Evolutionary conservation across 1,284 basidiomycete species (phyloP).

Genomic region (Moniliella sp.): DNA sequence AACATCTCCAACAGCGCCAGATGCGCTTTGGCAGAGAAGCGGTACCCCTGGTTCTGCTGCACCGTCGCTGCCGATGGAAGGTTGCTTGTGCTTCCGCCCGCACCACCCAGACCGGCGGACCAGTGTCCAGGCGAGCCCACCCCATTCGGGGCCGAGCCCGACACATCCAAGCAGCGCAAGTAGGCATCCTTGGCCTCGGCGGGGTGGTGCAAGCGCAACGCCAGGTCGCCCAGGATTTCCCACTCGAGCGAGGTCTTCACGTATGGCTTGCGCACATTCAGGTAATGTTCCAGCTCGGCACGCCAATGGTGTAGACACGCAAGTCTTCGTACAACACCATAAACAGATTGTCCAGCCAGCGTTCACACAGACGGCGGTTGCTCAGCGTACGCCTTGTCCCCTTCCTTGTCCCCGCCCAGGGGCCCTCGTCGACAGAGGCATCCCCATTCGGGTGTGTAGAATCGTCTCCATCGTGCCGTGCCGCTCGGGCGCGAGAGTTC

Average conservation of each 20-base stretch:
- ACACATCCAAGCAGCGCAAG: slow-evolving; percentile 64
- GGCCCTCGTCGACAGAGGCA: no score
- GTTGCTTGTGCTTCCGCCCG: no score
- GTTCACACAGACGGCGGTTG: slow-evolving; percentile 84
- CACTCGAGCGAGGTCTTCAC: slow-evolving; percentile 88
- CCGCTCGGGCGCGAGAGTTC: no score
- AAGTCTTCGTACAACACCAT: slow-evolving; percentile 97
- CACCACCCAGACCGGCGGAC: no score
- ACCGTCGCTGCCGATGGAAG: no score
- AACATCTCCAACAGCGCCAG: slow-evolving; percentile 78
- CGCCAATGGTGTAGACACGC: slow-evolving; percentile 99
- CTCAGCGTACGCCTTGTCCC: no score
- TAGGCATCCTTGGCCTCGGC: slow-evolving; percentile 95
- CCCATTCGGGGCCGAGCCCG: no score
- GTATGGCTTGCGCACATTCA: slow-evolving; percentile 85
- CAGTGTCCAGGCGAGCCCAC: no score
- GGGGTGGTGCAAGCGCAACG: slow-evolving; percentile 71
- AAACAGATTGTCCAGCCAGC: slow-evolving; percentile 94
- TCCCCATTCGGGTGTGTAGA: no score
- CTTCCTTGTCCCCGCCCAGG: no score
- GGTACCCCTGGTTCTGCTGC: no score
- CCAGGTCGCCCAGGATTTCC: slow-evolving; percentile 92
- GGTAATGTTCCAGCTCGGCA: slow-evolving; percentile 95
- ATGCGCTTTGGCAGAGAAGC: slow-evolving; percentile 79
- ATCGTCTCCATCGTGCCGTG: no score